Conservation (phyloP, 1,284 basidiomycete species). For the Ustilago nuda region DNA sequence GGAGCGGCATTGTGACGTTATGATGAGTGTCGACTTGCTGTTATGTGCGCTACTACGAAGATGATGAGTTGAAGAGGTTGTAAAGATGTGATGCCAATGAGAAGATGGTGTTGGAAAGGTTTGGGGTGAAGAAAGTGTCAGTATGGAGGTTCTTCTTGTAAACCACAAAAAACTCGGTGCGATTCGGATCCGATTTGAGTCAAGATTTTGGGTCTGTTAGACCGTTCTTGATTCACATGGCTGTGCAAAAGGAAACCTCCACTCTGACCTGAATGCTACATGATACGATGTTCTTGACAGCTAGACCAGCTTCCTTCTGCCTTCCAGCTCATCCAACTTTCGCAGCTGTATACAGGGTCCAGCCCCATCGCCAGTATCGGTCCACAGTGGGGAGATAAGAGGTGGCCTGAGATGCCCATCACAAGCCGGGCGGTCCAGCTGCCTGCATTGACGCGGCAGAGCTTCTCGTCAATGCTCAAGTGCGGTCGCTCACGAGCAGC, state of each 20-base stretch:
- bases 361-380: background rate
- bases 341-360: background rate
- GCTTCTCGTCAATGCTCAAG: background rate
- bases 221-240: background rate
- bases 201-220: background rate
- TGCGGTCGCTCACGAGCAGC: background rate
- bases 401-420: background rate
- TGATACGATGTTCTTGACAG: background rate
- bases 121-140: background rate
- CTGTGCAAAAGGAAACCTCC: background rate
- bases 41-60: background rate
- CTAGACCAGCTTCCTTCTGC: background rate
- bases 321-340: background rate
- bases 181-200: conserved; percentile 28
- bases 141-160: conserved; percentile 21
- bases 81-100: too few relatives aligned
- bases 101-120: background rate
- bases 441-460: background rate
- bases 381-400: background rate
- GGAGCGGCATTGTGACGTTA: conserved; percentile 70
- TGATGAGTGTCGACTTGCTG: background rate
- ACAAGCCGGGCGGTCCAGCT: background rate
- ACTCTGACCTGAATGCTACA: background rate
- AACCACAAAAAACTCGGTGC: conserved; percentile 30
- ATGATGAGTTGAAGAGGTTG: background rate